Evolutionary conservation across 768 basidiomycete genomes (phyloP).

Genomic region (Suillus ampliporus): DNA sequence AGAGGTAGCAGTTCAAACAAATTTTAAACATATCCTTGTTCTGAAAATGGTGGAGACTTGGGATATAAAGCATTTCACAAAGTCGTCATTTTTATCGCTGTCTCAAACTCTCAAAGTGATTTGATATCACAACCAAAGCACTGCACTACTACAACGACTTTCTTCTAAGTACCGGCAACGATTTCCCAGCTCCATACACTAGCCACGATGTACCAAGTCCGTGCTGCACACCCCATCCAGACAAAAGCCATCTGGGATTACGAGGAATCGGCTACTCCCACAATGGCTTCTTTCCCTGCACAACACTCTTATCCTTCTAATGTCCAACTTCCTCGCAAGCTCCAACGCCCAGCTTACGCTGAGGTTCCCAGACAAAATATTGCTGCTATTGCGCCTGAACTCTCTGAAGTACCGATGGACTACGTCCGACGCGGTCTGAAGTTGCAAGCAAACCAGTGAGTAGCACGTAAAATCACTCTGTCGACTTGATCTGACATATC

Average conservation of each 20-base stretch:
- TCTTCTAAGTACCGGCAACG: no score
- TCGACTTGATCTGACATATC: constrained; percentile 40
- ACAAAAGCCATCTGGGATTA: constrained; percentile 44
- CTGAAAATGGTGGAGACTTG: constrained; percentile 29
- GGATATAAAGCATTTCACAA: constrained; percentile 35
- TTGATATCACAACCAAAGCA: constrained; percentile 12
- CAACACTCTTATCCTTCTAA: constrained; percentile 35
- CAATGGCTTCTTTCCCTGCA: constrained; percentile 32
- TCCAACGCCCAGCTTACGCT: constrained; percentile 63
- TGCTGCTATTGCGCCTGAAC: constrained; percentile 55
- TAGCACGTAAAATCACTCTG: constrained; percentile 15
- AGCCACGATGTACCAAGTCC: constrained; percentile 40
- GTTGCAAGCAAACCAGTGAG: constrained; percentile 51
- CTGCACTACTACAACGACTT: constrained; percentile 22
- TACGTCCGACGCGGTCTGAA: constrained; percentile 63
- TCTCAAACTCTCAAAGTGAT: constrained; percentile 23
- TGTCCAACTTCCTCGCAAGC: constrained; percentile 75
- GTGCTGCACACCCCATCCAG: constrained; percentile 41
- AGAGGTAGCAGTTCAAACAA: constrained; percentile 11
- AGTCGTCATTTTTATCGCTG: constrained; percentile 15
- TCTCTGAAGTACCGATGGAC: constrained; percentile 60
- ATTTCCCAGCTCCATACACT: constrained; percentile 18
- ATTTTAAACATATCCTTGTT: constrained; percentile 39
- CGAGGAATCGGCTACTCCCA: constrained; percentile 33
- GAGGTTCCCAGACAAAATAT: constrained; percentile 63